phyloP scores from a whole-genome alignment of 495 filamentous ascomycete species.

The Extremus antarcticus region DNA sequence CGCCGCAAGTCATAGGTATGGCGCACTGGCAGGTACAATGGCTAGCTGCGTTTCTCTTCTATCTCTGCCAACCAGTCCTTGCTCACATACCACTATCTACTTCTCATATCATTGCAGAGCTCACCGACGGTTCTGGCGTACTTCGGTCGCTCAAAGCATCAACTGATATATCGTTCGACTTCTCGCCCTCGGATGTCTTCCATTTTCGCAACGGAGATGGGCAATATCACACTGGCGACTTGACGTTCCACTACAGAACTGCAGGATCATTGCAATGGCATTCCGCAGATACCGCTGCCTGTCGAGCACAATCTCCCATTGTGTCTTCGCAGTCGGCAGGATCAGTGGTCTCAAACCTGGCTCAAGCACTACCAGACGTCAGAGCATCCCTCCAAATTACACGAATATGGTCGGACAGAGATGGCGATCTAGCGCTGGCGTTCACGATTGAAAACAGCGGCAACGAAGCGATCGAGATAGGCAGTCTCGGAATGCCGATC shows the following conservation, averaged over 20 bases:
- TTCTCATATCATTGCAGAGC: background rate
- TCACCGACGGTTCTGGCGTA: slow-evolving; percentile 9
- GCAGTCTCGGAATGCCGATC: slow-evolving; percentile 41
- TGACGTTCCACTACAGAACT: slow-evolving; percentile 38
- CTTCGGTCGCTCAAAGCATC: slow-evolving; percentile 36
- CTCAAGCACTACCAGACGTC: slow-evolving; percentile 23
- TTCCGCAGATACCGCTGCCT: slow-evolving; percentile 30
- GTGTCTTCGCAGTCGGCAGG: slow-evolving; percentile 1
- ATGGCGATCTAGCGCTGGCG: slow-evolving; percentile 36
- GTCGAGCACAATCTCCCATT: slow-evolving; percentile 24
- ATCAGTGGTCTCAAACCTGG: slow-evolving; percentile 28
- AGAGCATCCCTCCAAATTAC: slow-evolving; percentile 30
- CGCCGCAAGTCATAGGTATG: background rate
- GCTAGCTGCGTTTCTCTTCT: background rate
- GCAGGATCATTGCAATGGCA: slow-evolving; percentile 26
- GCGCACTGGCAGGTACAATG: background rate
- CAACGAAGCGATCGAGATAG: slow-evolving; percentile 34
- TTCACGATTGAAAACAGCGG: slow-evolving; percentile 39
- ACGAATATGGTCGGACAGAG: slow-evolving; percentile 34
- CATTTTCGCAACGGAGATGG: slow-evolving; percentile 33
- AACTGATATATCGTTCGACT: slow-evolving; percentile 33
- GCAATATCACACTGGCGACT: slow-evolving; percentile 43
- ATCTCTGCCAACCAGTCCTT: background rate
- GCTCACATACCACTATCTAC: slow-evolving; percentile 2
- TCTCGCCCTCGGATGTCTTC: slow-evolving; percentile 38